Conservation (phyloP, 495 filamentous ascomycete species). For the Cercophora newfieldiana region DNA sequence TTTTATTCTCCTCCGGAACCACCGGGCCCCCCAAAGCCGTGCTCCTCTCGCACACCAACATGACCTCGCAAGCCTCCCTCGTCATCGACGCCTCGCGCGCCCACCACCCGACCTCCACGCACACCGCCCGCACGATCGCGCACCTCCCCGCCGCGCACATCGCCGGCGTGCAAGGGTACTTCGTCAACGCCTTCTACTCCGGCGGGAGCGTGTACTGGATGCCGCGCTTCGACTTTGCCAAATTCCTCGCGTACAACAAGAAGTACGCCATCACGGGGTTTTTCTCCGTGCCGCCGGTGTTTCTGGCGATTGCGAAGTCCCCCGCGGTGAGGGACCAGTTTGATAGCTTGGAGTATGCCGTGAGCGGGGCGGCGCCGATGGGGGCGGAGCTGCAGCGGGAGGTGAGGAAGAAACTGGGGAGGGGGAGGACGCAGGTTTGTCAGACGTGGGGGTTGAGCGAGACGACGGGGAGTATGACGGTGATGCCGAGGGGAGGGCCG, state of each 20-base stretch:
- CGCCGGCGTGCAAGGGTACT: slow-evolving; percentile 46
- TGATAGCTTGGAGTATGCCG: slow-evolving; percentile 24
- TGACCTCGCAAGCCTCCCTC: slow-evolving; percentile 45
- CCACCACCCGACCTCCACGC: background rate
- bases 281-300: slow-evolving; percentile 54
- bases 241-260: slow-evolving; percentile 45
- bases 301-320: slow-evolving; percentile 48
- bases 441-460: slow-evolving; percentile 81
- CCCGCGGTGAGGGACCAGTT: slow-evolving; percentile 53
- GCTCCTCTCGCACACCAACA: slow-evolving; percentile 69
- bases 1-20: slow-evolving; percentile 86
- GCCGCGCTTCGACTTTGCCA: slow-evolving; percentile 45
- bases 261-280: slow-evolving; percentile 48
- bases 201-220: slow-evolving; percentile 55
- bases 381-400: slow-evolving; percentile 38
- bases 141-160: slow-evolving; percentile 53
- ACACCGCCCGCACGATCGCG: slow-evolving; percentile 42
- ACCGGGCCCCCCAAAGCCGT: slow-evolving; percentile 83
- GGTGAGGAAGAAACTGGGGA: slow-evolving; percentile 35
- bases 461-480: slow-evolving; percentile 39
- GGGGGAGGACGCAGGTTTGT: slow-evolving; percentile 42
- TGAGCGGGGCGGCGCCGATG: slow-evolving; percentile 39
- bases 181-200: slow-evolving; percentile 37
- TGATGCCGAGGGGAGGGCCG: slow-evolving; percentile 16
- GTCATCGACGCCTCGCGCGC: slow-evolving; percentile 19